Base-by-base conservation (phyloP, 1,284 basidiomycete species). In the Fistulinella cinereoalba region DNA sequence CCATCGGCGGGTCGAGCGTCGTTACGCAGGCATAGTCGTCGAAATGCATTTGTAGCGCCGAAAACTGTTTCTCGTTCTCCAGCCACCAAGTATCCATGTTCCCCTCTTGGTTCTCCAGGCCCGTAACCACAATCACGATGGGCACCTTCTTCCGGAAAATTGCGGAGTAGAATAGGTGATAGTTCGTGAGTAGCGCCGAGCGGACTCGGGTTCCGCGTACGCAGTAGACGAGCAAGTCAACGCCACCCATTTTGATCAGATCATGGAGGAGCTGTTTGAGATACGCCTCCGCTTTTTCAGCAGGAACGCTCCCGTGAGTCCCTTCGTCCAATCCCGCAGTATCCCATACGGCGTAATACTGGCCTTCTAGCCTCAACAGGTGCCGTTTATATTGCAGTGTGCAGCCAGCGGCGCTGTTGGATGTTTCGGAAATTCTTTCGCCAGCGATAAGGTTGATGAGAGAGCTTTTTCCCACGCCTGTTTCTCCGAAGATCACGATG, bases 91-190 rank as follows among this genome's bases (percentile, higher is more conserved):
- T 51, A n/a, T 65, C 64, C 60, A 62, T 62, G 28, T 24, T 41
- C 10, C 29, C 45, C 22, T 52, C 60, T 29, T 64, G 54, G 44
- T 62, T 65, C 36, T 62, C 60, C 37, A 62, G 58, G 15, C 60
- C 64, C 7, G 64, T 66, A 18, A 62, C 34, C 8, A 61, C 60
- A 43, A 62, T 45, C 22, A 42, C 62, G 23, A 62, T 66, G 15
- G 60, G 56, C 6, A 62, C 60, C 28, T 66, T 62, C 47, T 49
- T 63, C 41, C 64, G 58, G 47, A 64, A 62, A 27, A 62, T 65
- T 5, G 58, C 64, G 2, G 64, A 65, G 29, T 66, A 60, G 37
- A 62, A 62, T 32, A 62, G 41, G 21, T 61, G 58, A 45, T 66
- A 62, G 23, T 62, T 62, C 21, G 47, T 54, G 39, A 62, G 53